Base-by-base conservation (phyloP, 2,329 filamentous ascomycete species). In the Diaporthe sp. region DNA sequence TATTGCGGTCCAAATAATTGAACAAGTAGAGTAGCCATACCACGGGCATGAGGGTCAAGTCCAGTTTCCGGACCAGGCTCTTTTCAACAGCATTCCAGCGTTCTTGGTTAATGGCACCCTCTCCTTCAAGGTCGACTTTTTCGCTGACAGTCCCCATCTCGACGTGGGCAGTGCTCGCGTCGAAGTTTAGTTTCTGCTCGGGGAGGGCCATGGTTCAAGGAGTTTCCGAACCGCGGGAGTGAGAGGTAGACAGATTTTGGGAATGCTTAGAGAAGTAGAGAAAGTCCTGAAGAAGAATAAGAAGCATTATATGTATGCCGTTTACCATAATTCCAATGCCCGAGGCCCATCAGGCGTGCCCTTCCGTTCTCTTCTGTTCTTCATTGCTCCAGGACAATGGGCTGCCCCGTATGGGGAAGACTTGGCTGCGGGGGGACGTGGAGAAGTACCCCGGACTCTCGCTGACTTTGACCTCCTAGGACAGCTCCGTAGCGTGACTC, bases 11-110 rank as follows among this genome's bases (percentile, higher is more conserved):
- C 19, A 62, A 12, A 6, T 53, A 72, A 37, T 72, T 72, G 39
- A 72, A 60, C 31, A 84, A 84, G 62, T 87, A 87, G 80, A 87
- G 85, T 4, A 82, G 77, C 75, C 83, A 84, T 19, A 86, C 76
- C 68, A 83, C 84, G 2, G 86, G 86, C 79, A 86, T 83, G 77
- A 85, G 84, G 51, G 83, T 78, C 53, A 76, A 80, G 70, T 85
- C 83, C 10, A 85, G 76, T 76, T 85, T 85, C 62, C 82, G 79
- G 13, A 85, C 83, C 12, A 85, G 82, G 0, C 79, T 79, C 73
- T 84, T 84, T 78, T 85, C 83, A 34, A 77, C 79, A 8, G 80
- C 79, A 62, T 79, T 22, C 42, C 28, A 49, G n/a, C 60, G 39
- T 39, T 62, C 60, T 44, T 62, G 39, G n/a, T 62, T n/a, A 15